Percentiles rank a stretch among this genome's conserved stretches.
phyloP scores from a whole-genome alignment of 495 filamentous ascomycete species.

The Staphylotrichum tortipilum region DNA sequence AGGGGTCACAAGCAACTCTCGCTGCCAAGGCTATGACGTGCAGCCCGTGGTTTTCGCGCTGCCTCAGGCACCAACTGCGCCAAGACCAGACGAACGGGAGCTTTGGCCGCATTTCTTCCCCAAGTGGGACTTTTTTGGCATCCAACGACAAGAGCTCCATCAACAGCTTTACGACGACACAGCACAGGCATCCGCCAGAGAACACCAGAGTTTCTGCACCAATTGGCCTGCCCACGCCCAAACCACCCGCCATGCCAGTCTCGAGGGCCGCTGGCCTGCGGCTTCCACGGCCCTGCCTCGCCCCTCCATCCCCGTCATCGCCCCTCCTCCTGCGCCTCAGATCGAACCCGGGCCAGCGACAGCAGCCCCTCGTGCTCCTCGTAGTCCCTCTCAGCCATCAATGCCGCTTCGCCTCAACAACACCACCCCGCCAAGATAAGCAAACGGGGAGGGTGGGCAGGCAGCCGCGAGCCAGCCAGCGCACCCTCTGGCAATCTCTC shows the following conservation, averaged over 20 bases:
- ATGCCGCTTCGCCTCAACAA: constrained; percentile 17
- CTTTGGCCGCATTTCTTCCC: constrained; percentile 1
- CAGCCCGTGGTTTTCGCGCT: not conserved
- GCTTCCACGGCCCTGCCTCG: not conserved
- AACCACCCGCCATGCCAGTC: constrained; percentile 2
- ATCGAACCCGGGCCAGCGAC: constrained; percentile 1
- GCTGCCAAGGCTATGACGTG: constrained; percentile 8
- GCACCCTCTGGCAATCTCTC: constrained; percentile 6
- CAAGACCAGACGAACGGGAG: not conserved
- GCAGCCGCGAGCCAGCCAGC: constrained; percentile 11
- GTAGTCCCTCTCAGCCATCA: not conserved
- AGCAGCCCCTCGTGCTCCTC: not conserved
- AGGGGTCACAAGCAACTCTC: not conserved
- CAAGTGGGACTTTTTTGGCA: not conserved
- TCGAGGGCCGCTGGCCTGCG: constrained; percentile 1
- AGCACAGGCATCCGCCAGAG: too few species aligned
- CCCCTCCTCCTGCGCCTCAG: constrained; percentile 1
- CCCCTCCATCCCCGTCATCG: not conserved
- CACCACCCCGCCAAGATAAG: not conserved
- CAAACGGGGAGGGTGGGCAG: constrained; percentile 16
- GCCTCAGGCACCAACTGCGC: constrained; percentile 3
- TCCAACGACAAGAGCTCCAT: not conserved
- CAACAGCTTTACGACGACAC: not conserved
- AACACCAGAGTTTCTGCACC: too few species aligned
- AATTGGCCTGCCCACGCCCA: not conserved